A percentile compares a stretch with the other conserved stretches of the same genome.
Evolutionary conservation across 2,329 filamentous ascomycete species (phyloP).

Genomic region (Zopfia rhizophila): DNA sequence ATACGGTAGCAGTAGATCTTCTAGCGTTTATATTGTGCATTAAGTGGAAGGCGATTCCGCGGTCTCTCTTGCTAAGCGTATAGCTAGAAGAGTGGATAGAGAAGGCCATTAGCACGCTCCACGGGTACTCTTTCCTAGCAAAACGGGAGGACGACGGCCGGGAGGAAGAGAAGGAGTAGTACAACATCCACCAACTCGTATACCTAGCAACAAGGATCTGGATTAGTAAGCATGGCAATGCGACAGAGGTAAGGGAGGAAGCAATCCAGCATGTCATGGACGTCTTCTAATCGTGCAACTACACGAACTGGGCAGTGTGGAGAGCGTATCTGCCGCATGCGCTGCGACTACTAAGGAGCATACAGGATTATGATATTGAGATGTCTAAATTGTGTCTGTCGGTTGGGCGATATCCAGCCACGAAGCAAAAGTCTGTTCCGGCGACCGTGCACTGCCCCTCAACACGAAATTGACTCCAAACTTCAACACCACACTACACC

Average conservation of each 20-base stretch:
- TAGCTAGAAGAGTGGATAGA: slow-evolving; percentile 22
- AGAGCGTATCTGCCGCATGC: not conserved
- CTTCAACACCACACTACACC: no score
- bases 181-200: slow-evolving; percentile 18
- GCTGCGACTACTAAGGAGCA: not conserved
- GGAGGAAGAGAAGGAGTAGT: slow-evolving; percentile 12
- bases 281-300: not conserved
- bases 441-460: no score
- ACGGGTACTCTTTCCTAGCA: slow-evolving; percentile 33
- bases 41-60: slow-evolving; percentile 30
- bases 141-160: slow-evolving; percentile 23
- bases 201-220: slow-evolving; percentile 18
- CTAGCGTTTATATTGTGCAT: no score
- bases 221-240: slow-evolving; percentile 4
- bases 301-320: not conserved
- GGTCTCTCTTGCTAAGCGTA: slow-evolving; percentile 21
- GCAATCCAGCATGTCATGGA: not conserved
- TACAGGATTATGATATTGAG: not conserved
- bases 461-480: no score
- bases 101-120: slow-evolving; percentile 34
- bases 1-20: slow-evolving; percentile 47
- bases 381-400: slow-evolving; percentile 8
- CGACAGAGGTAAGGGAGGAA: not conserved
- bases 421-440: no score
- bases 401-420: slow-evolving; percentile 10